These are phyloP conservation scores for Penicillium janthinellum DNA, from an alignment of 2,329 filamentous ascomycete genomes.

Conservation along the genomic window DNA sequence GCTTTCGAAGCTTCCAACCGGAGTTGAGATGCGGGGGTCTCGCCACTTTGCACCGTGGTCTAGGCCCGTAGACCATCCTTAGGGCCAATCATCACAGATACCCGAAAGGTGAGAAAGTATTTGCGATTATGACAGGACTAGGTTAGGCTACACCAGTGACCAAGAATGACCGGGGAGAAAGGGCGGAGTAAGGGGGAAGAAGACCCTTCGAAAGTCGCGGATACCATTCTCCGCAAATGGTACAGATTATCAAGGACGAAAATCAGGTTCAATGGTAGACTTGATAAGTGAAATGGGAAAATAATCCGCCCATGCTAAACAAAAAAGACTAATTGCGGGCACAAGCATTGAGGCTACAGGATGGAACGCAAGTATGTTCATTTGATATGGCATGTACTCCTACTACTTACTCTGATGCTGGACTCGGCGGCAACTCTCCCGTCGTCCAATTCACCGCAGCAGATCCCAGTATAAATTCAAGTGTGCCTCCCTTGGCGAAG, in stretches of 20 bases:
- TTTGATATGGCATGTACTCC: not conserved
- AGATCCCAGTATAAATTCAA: conserved; percentile 66
- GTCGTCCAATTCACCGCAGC: conserved; percentile 59
- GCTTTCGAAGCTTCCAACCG: not conserved
- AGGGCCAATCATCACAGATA: not conserved
- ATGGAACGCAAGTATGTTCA: not conserved
- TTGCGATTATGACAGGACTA: not conserved
- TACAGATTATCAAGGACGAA: not conserved
- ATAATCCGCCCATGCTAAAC: not conserved
- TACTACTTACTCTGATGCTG: conserved; percentile 43
- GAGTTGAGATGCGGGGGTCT: not conserved
- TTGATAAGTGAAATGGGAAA: not conserved
- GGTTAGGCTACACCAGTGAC: not conserved
- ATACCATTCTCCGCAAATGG: not conserved
- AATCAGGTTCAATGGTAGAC: not conserved
- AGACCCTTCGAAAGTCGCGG: not conserved
- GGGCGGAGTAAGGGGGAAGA: not conserved
- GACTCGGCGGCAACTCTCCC: conserved; percentile 63
- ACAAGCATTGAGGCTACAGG: not conserved
- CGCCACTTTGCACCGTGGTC: not conserved
- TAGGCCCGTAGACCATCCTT: not conserved
- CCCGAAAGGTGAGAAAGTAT: not conserved
- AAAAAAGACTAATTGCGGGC: not conserved
- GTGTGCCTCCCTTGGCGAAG: conserved; percentile 63
- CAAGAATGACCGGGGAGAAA: not conserved